Evolutionary conservation across 345 rosid genomes (phyloP).

Genomic region (Bruguiera sexangula): DNA sequence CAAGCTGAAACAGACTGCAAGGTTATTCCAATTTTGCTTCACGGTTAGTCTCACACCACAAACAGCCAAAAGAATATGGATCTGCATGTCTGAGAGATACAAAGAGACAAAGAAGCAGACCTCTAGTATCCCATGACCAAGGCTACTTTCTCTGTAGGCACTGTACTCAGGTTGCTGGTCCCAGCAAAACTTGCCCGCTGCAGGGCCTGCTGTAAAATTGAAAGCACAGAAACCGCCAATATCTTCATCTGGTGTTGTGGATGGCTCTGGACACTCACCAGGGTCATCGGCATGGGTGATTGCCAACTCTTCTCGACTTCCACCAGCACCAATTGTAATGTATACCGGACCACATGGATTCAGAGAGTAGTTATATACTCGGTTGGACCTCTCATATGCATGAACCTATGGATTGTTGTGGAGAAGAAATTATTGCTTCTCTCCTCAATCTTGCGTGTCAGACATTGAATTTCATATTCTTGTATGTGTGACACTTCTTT

Average conservation of each 20-base stretch:
- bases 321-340: constrained; percentile 72
- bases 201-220: constrained; percentile 74
- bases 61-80: no score
- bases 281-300: constrained; percentile 75
- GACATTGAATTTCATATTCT: no score
- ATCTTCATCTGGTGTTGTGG: constrained; percentile 40
- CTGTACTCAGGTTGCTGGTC: constrained; percentile 85
- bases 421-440: not conserved
- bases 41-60: not conserved
- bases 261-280: constrained; percentile 65
- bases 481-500: no score
- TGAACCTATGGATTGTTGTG: constrained; percentile 51
- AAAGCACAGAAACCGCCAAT: constrained; percentile 65
- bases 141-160: constrained; percentile 88
- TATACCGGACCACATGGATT: constrained; percentile 83
- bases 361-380: constrained; percentile 67
- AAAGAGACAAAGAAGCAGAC: constrained; percentile 30
- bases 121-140: constrained; percentile 92
- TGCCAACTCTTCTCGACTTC: constrained; percentile 55
- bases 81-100: not conserved
- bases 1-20: no score
- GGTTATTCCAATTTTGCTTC: no score
- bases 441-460: not conserved
- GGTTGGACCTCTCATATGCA: constrained; percentile 91
- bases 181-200: constrained; percentile 77